Evolutionary conservation across 1,139 yeast species (phyloP).

Genomic region (Suhomyces chickasaworum): DNA sequence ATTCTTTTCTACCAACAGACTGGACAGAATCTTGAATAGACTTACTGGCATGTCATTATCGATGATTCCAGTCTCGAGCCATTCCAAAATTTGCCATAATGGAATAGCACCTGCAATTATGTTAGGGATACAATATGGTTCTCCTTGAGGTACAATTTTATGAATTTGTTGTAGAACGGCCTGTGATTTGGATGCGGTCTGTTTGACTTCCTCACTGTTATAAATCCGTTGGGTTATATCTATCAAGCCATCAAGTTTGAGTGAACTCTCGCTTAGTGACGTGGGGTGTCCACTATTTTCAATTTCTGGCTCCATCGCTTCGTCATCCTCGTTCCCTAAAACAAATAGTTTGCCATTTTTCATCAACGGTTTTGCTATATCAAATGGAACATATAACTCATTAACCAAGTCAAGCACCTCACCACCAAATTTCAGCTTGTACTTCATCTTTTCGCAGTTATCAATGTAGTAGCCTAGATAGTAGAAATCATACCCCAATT

Average conservation of each 20-base stretch:
- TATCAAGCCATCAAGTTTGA: constrained; percentile 14
- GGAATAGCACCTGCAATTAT: constrained; percentile 58
- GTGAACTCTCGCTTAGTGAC: constrained; percentile 17
- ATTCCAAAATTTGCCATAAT: constrained; percentile 41
- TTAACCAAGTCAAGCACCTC: constrained; percentile 60
- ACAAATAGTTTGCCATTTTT: constrained; percentile 47
- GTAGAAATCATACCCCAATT: constrained; percentile 50
- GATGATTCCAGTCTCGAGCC: constrained; percentile 24
- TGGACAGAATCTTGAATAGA: constrained; percentile 18
- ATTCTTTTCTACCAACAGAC: constrained; percentile 17
- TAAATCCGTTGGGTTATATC: constrained; percentile 42
- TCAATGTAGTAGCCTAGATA: constrained; percentile 79
- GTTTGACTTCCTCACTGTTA: constrained; percentile 27
- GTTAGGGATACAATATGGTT: constrained; percentile 32
- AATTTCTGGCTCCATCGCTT: constrained; percentile 19
- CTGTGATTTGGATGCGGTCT: constrained; percentile 27
- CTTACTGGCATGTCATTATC: constrained; percentile 22
- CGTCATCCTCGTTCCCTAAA: constrained; percentile 22
- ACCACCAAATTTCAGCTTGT: constrained; percentile 79
- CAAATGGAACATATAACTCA: constrained; percentile 47
- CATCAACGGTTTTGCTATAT: constrained; percentile 32
- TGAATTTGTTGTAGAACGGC: constrained; percentile 20
- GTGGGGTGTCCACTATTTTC: constrained; percentile 23
- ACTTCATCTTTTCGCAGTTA: constrained; percentile 80
- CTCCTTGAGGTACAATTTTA: constrained; percentile 18